These are phyloP conservation scores for Alternaria triticimaculans DNA, from an alignment of 2,329 filamentous ascomycete genomes.

Conservation along the genomic window DNA sequence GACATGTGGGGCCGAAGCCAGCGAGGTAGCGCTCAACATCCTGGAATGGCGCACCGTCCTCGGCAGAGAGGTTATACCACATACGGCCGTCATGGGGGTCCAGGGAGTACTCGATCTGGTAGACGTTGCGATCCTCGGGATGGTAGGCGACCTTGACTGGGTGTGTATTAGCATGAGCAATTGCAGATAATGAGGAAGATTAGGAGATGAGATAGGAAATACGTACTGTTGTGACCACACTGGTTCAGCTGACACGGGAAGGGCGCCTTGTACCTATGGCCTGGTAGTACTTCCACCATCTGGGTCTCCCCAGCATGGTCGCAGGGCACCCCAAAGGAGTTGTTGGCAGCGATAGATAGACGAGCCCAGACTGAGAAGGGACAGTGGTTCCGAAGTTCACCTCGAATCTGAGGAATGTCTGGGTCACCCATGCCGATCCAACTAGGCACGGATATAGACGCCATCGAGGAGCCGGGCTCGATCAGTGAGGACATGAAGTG, in stretches of 20 bases:
- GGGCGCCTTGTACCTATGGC: not conserved
- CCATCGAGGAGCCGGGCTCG: not conserved
- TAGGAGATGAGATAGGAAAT: not conserved
- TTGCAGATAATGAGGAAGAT: not conserved
- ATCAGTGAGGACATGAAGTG: not conserved
- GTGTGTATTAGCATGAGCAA: not conserved
- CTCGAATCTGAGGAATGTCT: not conserved
- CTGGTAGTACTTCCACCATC: not conserved
- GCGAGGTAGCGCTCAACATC: constrained; percentile 1
- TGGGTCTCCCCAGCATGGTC: not conserved
- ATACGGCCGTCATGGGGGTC: not conserved
- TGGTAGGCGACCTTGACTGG: constrained; percentile 7
- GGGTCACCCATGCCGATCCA: not conserved
- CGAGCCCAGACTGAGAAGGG: not conserved
- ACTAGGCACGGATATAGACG: not conserved
- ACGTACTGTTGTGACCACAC: constrained; percentile 1
- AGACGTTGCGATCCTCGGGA: not conserved
- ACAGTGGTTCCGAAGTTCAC: not conserved
- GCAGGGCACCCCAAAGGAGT: not conserved
- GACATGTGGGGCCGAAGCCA: not conserved
- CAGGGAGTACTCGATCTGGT: constrained; percentile 7
- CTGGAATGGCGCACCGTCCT: constrained; percentile 3
- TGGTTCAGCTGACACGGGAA: not conserved
- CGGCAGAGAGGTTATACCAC: constrained; percentile 8
- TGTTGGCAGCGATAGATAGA: not conserved